phyloP scores from a whole-genome alignment of 2,329 filamentous ascomycete species.

The Cryphonectria radicalis region DNA sequence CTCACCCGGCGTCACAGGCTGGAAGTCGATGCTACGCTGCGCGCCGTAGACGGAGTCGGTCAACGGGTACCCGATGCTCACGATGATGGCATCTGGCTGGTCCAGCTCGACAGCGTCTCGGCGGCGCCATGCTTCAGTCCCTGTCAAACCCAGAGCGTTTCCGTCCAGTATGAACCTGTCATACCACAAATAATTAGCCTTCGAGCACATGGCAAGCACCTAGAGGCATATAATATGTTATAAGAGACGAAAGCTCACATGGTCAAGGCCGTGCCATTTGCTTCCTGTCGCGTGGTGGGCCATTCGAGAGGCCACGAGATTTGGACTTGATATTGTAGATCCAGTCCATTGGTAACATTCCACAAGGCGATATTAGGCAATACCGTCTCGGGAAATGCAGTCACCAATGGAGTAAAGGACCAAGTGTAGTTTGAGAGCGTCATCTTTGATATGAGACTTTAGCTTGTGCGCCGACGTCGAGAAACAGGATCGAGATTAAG shows the following conservation, averaged over 20 bases:
- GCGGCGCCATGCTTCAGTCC: constrained; percentile 35
- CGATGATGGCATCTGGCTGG: constrained; percentile 35
- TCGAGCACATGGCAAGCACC: neutral
- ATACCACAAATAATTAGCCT: constrained; percentile 5
- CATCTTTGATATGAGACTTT: constrained; percentile 5
- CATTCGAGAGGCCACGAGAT: constrained; percentile 31
- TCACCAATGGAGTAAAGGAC: constrained; percentile 27
- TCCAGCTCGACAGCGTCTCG: constrained; percentile 33
- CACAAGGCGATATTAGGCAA: constrained; percentile 30
- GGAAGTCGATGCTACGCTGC: constrained; percentile 34
- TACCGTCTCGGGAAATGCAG: constrained; percentile 24
- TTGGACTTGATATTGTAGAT: constrained; percentile 28
- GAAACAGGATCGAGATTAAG: neutral
- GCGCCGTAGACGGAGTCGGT: constrained; percentile 33
- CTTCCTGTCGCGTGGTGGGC: constrained; percentile 16
- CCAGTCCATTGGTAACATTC: constrained; percentile 29
- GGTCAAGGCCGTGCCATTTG: constrained; percentile 18
- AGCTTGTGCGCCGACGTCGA: neutral
- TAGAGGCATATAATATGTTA: neutral
- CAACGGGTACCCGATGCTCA: constrained; percentile 37
- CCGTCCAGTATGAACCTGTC: constrained; percentile 36
- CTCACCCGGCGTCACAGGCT: constrained; percentile 31
- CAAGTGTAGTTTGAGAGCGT: constrained; percentile 33
- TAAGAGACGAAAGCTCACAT: constrained; percentile 2
- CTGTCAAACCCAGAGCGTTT: constrained; percentile 35